Percentiles rank a stretch among this genome's conserved stretches.
phyloP scores from a whole-genome alignment of 345 rosid species.

The Acer negundo region DNA sequence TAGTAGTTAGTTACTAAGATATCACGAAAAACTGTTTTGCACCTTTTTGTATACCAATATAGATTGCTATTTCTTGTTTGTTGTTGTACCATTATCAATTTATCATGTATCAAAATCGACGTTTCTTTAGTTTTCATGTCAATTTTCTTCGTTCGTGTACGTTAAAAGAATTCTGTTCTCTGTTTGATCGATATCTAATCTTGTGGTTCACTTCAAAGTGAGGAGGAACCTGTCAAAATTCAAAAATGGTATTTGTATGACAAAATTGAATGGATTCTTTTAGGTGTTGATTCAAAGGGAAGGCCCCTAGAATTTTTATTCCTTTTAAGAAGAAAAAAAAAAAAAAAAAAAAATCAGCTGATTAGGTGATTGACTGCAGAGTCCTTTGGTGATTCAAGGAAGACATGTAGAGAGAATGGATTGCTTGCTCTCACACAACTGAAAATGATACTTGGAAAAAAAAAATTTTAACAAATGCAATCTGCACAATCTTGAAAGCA shows the following conservation, averaged over 20 bases:
- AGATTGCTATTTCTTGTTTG: slow-evolving; percentile 4
- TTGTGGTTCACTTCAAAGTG: not conserved
- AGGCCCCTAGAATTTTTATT: too few relatives aligned
- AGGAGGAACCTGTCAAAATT: not conserved
- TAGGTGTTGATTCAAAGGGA: not conserved
- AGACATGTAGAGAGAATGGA: not conserved
- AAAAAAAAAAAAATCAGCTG: not conserved
- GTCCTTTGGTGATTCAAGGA: not conserved
- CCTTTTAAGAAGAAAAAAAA: too few relatives aligned
- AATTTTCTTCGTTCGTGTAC: not conserved
- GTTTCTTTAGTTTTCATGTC: not conserved
- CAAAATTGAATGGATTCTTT: not conserved
- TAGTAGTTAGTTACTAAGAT: not conserved
- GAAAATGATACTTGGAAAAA: not conserved
- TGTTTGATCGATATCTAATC: not conserved
- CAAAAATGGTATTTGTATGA: not conserved
- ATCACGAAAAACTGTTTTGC: not conserved
- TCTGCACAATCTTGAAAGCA: not conserved
- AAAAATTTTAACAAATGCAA: not conserved
- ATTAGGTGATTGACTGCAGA: not conserved
- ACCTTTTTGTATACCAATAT: slow-evolving; percentile 12
- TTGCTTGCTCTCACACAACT: not conserved
- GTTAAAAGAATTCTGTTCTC: not conserved
- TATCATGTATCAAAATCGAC: not conserved
- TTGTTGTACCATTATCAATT: not conserved